These are phyloP conservation scores for Berberis vulgaris DNA, from an alignment of 164 flowering plant genomes.

Conservation along the genomic window DNA sequence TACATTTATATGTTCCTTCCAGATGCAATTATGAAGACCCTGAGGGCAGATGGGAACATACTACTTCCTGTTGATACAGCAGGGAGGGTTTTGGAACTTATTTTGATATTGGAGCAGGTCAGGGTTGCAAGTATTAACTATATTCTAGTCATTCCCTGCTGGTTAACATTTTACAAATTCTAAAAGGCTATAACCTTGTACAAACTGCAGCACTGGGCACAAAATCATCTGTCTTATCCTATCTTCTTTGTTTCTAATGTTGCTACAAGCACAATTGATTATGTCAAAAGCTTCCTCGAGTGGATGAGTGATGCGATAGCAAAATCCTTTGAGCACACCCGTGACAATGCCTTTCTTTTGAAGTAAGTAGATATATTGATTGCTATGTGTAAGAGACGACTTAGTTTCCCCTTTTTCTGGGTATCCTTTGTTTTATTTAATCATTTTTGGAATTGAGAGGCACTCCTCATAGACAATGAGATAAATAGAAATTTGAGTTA, in stretches of 20 bases:
- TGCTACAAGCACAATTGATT: conserved; percentile 82
- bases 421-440: background rate
- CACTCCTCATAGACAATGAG: no score
- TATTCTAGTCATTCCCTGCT: no score
- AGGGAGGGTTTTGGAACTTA: conserved; percentile 83
- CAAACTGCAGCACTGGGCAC: conserved; percentile 64
- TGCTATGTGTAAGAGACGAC: background rate
- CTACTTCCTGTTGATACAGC: conserved; percentile 92
- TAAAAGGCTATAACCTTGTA: conserved; percentile 3
- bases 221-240: conserved; percentile 60
- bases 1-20: background rate
- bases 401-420: background rate
- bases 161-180: no score
- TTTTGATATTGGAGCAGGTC: conserved; percentile 84
- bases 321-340: conserved; percentile 90
- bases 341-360: conserved; percentile 88
- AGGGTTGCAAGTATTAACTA: background rate
- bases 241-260: conserved; percentile 86
- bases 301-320: conserved; percentile 98
- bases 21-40: conserved; percentile 65
- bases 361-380: conserved; percentile 41
- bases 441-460: no score
- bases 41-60: conserved; percentile 74
- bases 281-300: conserved; percentile 93
- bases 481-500: no score